A percentile compares a stretch with the other conserved stretches of the same genome.
Conservation (phyloP, 208 protist genomes). For the Blechomonas ayalai region DNA sequence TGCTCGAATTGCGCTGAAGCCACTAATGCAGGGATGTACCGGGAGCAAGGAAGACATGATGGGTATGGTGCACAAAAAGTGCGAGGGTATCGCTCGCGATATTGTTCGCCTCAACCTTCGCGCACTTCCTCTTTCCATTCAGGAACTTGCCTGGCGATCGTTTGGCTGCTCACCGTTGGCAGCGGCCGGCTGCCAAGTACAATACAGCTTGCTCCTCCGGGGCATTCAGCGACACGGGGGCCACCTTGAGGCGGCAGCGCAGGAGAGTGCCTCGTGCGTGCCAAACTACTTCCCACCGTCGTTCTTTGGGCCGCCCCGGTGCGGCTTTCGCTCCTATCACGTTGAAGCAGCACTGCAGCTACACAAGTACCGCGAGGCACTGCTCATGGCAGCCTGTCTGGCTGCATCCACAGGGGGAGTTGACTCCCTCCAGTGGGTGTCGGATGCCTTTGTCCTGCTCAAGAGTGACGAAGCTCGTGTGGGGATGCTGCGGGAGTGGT, state of each 20-base stretch:
- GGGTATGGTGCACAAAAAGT: too few species aligned
- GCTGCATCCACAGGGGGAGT: slow-evolving; percentile 1
- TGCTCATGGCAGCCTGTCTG: slow-evolving; percentile 48
- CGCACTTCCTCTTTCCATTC: slow-evolving; percentile 14
- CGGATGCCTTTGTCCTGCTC: slow-evolving; percentile 20
- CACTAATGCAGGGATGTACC: too few species aligned
- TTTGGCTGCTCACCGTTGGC: slow-evolving; percentile 9
- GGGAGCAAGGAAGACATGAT: too few species aligned
- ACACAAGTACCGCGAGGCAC: slow-evolving; percentile 34
- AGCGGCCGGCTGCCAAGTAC: slow-evolving; percentile 17
- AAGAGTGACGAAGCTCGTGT: slow-evolving; percentile 39
- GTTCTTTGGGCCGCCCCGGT: slow-evolving; percentile 47
- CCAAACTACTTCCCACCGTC: slow-evolving; percentile 67
- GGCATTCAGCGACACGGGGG: slow-evolving; percentile 28
- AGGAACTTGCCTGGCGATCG: slow-evolving; percentile 27
- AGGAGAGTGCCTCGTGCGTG: slow-evolving; percentile 17
- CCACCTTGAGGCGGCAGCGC: slow-evolving; percentile 22
- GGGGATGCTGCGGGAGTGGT: slow-evolving; percentile 40
- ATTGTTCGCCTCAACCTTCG: slow-evolving; percentile 8
- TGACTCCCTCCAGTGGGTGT: slow-evolving; percentile 11
- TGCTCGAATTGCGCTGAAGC: slow-evolving; percentile 16
- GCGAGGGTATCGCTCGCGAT: too few species aligned
- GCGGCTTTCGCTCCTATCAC: slow-evolving; percentile 60
- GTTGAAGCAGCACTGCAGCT: slow-evolving; percentile 37
- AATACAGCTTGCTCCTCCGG: slow-evolving; percentile 66